phyloP scores from a whole-genome alignment of 257 asterid species.

The Paulownia fortunei region DNA sequence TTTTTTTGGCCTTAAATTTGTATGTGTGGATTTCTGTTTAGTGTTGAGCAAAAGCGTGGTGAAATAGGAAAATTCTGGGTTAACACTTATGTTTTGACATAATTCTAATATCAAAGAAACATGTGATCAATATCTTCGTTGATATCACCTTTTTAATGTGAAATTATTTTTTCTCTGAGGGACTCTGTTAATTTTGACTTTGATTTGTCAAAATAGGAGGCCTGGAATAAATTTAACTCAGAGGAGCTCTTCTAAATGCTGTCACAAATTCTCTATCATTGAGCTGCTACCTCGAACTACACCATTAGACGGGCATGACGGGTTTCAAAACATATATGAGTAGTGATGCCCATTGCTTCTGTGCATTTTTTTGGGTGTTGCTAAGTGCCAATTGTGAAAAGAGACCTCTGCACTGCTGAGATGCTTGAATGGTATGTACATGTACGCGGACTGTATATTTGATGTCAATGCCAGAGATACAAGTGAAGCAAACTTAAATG shows the following conservation, averaged over 20 bases:
- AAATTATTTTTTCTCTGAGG: not conserved
- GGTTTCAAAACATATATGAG: constrained; percentile 30
- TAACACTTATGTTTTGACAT: not conserved
- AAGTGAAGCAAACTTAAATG: constrained; percentile 32
- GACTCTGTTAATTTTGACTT: constrained; percentile 34
- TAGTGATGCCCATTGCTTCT: constrained; percentile 27
- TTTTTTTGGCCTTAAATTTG: not conserved
- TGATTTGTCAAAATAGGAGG: constrained; percentile 63
- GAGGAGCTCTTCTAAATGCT: constrained; percentile 95
- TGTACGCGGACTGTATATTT: constrained; percentile 51
- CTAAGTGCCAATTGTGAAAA: constrained; percentile 28
- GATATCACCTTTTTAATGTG: not conserved
- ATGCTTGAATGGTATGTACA: constrained; percentile 44
- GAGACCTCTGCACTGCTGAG: constrained; percentile 40
- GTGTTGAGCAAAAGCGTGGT: constrained; percentile 5
- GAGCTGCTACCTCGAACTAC: constrained; percentile 37
- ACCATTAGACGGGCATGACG: constrained; percentile 26
- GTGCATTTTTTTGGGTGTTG: constrained; percentile 43
- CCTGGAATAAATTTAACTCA: constrained; percentile 98
- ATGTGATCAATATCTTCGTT: not conserved
- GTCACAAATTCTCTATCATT: constrained; percentile 29
- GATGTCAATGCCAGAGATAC: constrained; percentile 40
- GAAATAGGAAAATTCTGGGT: not conserved
- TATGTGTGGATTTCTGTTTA: not conserved
- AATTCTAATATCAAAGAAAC: constrained; percentile 1